Conservation (phyloP, 129 eudicot species). For the Pseudognaphalium luteoalbum region DNA sequence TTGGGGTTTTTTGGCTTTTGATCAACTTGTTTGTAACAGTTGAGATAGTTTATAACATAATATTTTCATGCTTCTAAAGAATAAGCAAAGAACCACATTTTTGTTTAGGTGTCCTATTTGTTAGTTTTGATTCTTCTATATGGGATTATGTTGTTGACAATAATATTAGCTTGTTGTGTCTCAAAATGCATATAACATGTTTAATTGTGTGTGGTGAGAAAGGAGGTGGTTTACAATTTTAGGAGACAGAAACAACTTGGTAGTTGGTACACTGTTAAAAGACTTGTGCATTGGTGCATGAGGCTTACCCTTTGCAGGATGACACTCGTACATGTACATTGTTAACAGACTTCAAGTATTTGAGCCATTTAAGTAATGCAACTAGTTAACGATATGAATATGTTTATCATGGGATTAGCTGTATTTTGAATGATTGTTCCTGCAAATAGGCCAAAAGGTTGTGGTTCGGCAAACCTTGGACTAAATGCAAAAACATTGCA, state of each 20-base stretch:
- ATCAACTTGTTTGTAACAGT: background rate
- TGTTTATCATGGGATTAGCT: background rate
- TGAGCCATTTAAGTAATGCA: background rate
- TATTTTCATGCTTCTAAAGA: slow-evolving; percentile 18
- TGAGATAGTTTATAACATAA: slow-evolving; percentile 7
- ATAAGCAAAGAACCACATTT: background rate
- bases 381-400: background rate
- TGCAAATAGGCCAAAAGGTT: background rate
- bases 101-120: background rate
- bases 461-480: background rate
- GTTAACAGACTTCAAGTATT: background rate
- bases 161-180: background rate
- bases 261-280: background rate
- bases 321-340: background rate
- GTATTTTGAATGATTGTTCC: background rate
- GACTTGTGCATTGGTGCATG: background rate
- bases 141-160: background rate
- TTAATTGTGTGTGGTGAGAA: background rate
- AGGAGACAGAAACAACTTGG: background rate
- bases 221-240: background rate
- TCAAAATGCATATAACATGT: background rate
- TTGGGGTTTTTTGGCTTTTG: slow-evolving; percentile 8
- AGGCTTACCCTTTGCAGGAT: background rate
- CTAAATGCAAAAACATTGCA: background rate
- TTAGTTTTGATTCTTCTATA: slow-evolving; percentile 20